phyloP scores from a whole-genome alignment of 495 filamentous ascomycete genomes.

The Rusavskia elegans region DNA sequence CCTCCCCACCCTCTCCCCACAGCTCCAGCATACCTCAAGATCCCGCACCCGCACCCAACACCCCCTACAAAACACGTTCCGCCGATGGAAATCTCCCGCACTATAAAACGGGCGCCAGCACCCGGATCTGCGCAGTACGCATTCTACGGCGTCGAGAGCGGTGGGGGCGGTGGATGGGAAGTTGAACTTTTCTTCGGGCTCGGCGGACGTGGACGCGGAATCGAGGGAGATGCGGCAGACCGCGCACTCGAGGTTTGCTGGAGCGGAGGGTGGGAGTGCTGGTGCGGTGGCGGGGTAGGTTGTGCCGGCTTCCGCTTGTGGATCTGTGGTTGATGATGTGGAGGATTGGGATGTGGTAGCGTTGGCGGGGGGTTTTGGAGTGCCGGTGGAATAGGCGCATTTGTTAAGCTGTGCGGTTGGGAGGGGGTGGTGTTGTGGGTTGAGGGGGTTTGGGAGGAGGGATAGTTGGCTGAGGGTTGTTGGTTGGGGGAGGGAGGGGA shows the following conservation, averaged over 20 bases:
- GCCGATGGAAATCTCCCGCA: too few species aligned
- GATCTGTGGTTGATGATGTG: too few species aligned
- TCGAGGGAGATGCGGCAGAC: too few species aligned
- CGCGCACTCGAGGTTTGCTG: too few species aligned
- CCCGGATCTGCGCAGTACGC: background rate
- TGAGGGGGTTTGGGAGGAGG: background rate
- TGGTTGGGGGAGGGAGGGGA: background rate
- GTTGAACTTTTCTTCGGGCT: background rate
- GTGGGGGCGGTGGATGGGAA: constrained; percentile 2
- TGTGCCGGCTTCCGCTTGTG: too few species aligned
- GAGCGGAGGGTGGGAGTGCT: too few species aligned
- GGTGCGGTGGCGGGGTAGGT: too few species aligned
- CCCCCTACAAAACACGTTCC: constrained; percentile 4
- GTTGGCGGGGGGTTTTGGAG: background rate
- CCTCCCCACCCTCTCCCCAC: constrained; percentile 5
- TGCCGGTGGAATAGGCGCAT: background rate
- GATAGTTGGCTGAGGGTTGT: background rate
- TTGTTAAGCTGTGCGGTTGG: background rate
- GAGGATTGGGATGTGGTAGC: too few species aligned
- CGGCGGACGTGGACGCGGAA: too few species aligned
- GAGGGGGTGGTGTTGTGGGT: background rate
- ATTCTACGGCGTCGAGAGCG: background rate
- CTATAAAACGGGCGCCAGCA: too few species aligned
- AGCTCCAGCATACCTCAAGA: constrained; percentile 12
- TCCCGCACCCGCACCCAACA: constrained; percentile 8